phyloP scores from a whole-genome alignment of 2,329 filamentous ascomycete species.

The Lachnum nothofagi region DNA sequence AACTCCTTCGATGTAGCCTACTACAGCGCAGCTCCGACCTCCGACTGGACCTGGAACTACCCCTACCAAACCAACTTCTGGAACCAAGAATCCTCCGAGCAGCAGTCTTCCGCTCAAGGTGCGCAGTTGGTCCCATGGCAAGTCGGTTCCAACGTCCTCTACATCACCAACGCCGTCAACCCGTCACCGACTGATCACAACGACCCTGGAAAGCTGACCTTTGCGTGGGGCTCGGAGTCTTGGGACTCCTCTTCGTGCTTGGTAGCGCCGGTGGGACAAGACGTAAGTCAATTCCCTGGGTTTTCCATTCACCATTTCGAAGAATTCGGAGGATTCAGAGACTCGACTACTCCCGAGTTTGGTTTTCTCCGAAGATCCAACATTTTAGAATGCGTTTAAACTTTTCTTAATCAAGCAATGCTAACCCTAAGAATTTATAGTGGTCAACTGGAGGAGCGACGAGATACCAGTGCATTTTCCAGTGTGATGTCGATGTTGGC shows the following conservation, averaged over 20 bases:
- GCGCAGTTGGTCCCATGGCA: not conserved
- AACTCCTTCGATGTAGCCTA: constrained; percentile 14
- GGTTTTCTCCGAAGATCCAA: too few species aligned
- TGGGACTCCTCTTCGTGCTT: constrained; percentile 14
- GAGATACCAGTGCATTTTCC: constrained; percentile 2
- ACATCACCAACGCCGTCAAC: constrained; percentile 12
- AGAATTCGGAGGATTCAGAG: too few species aligned
- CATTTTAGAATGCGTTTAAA: too few species aligned
- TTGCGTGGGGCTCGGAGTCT: constrained; percentile 6
- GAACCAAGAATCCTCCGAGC: constrained; percentile 5
- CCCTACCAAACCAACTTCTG: constrained; percentile 4
- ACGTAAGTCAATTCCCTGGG: too few species aligned
- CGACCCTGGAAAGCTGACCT: constrained; percentile 16
- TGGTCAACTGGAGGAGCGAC: not conserved
- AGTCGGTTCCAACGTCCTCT: constrained; percentile 12
- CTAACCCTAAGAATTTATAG: too few species aligned
- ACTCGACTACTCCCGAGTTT: too few species aligned
- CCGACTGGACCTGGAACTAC: not conserved
- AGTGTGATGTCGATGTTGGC: constrained; percentile 2
- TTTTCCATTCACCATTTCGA: too few species aligned
- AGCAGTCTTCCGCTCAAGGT: not conserved
- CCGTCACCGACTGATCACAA: constrained; percentile 3
- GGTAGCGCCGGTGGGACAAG: constrained; percentile 5
- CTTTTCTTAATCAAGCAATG: too few species aligned
- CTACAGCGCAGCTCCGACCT: constrained; percentile 1